phyloP scores from a whole-genome alignment of 1,284 basidiomycete genomes.

The Trichosporon sp. region DNA sequence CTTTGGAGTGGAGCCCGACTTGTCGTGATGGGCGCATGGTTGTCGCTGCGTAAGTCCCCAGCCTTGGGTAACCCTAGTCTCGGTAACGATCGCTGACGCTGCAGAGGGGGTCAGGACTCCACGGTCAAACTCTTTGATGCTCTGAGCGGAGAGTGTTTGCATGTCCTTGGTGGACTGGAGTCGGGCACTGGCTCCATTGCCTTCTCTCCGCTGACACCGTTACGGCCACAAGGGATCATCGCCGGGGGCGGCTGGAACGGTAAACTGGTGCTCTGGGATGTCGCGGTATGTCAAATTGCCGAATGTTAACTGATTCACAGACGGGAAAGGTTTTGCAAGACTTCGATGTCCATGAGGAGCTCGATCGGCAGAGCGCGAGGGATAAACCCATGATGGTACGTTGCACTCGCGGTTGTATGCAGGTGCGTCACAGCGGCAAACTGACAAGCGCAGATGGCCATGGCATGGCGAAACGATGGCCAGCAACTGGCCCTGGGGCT shows the following conservation, averaged over 20 bases:
- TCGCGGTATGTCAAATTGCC: slow-evolving; percentile 28
- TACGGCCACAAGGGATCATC: slow-evolving; percentile 25
- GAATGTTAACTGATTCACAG: slow-evolving; percentile 12
- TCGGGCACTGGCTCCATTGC: slow-evolving; percentile 38
- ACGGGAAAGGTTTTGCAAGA: slow-evolving; percentile 22
- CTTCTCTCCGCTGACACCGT: slow-evolving; percentile 32
- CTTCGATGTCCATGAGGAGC: slow-evolving; percentile 35
- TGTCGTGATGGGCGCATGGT: slow-evolving; percentile 31
- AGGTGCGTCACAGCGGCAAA: background rate
- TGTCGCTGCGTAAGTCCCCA: slow-evolving; percentile 41
- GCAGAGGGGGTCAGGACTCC: slow-evolving; percentile 43
- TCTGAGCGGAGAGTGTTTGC: slow-evolving; percentile 30
- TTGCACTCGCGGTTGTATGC: background rate
- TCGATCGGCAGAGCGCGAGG: slow-evolving; percentile 22
- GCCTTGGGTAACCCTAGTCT: background rate
- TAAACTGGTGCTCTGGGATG: slow-evolving; percentile 37
- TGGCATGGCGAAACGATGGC: slow-evolving; percentile 42
- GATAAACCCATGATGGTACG: slow-evolving; percentile 41
- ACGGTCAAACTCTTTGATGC: slow-evolving; percentile 44
- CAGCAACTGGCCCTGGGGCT: slow-evolving; percentile 40
- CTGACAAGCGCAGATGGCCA: slow-evolving; percentile 25
- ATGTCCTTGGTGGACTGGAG: slow-evolving; percentile 35
- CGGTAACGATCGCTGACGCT: background rate
- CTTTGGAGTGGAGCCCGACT: slow-evolving; percentile 38
- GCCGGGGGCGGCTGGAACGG: slow-evolving; percentile 45